Conservation (phyloP, 2,329 filamentous ascomycete genomes). For the Cordyceps tenuipes region DNA sequence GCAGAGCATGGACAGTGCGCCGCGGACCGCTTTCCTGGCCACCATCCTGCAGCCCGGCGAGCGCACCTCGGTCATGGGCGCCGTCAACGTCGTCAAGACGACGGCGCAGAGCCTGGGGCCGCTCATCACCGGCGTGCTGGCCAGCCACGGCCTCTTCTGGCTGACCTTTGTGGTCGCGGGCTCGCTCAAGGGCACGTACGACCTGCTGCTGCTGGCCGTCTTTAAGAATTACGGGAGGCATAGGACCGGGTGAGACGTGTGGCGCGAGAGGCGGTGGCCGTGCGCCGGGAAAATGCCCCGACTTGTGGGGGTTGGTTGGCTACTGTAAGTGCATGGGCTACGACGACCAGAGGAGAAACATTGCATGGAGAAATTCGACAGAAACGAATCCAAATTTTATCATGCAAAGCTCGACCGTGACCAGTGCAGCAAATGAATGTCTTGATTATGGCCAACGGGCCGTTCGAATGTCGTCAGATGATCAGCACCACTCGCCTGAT, state of each 20-base stretch:
- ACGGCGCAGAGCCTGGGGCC: slow-evolving; percentile 54
- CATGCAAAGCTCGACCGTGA: not conserved
- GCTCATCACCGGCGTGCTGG: slow-evolving; percentile 55
- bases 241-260: not conserved
- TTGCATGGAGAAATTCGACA: too few relatives aligned
- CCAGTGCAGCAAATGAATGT: too few relatives aligned
- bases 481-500: not conserved
- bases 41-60: slow-evolving; percentile 56
- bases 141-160: slow-evolving; percentile 48
- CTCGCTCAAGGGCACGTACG: slow-evolving; percentile 51
- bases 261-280: too few relatives aligned
- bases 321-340: too few relatives aligned
- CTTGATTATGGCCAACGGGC: not conserved
- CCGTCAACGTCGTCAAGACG: slow-evolving; percentile 63
- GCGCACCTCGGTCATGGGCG: slow-evolving; percentile 63
- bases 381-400: not conserved
- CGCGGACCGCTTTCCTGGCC: slow-evolving; percentile 60
- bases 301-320: too few relatives aligned
- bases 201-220: slow-evolving; percentile 46
- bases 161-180: slow-evolving; percentile 57
- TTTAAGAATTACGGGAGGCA: slow-evolving; percentile 25
- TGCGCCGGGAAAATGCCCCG: too few relatives aligned
- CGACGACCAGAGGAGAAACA: not conserved
- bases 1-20: slow-evolving; percentile 63
- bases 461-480: not conserved